A percentile compares a stretch with the other conserved stretches of the same genome.
Conservation (phyloP, 2,329 filamentous ascomycete genomes). For the Teratosphaeria pseudoeucalypti region DNA sequence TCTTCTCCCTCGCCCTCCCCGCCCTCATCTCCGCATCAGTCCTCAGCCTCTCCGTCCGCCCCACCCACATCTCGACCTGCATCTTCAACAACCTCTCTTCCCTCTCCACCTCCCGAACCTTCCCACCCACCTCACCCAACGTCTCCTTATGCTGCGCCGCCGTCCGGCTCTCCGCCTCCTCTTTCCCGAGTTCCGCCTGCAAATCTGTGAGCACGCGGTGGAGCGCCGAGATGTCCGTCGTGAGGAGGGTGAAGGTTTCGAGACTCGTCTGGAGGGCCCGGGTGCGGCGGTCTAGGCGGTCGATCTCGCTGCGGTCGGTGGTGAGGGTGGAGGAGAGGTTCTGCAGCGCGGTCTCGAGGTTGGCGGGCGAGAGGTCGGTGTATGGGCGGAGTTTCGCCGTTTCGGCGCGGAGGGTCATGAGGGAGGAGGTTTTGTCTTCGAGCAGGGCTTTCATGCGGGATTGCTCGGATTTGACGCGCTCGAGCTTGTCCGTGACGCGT, state of each 20-base stretch:
- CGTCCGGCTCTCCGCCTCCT: slow-evolving; percentile 78
- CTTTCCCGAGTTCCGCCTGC: slow-evolving; percentile 69
- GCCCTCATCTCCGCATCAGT: slow-evolving; percentile 74
- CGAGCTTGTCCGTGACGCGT: slow-evolving; percentile 68
- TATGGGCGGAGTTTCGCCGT: slow-evolving; percentile 85
- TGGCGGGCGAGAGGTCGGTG: slow-evolving; percentile 75
- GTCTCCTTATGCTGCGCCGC: slow-evolving; percentile 77
- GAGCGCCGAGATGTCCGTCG: slow-evolving; percentile 75
- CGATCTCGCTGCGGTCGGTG: slow-evolving; percentile 73
- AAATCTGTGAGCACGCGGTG: slow-evolving; percentile 87
- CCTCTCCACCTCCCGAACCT: slow-evolving; percentile 82
- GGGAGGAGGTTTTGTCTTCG: slow-evolving; percentile 61
- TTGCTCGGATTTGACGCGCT: slow-evolving; percentile 74
- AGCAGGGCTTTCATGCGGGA: slow-evolving; percentile 60
- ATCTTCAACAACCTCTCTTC: slow-evolving; percentile 74
- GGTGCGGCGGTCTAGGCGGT: slow-evolving; percentile 75
- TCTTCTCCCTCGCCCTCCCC: slow-evolving; percentile 68
- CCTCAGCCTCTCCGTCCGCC: slow-evolving; percentile 74
- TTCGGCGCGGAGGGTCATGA: slow-evolving; percentile 67
- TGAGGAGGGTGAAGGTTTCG: slow-evolving; percentile 78
- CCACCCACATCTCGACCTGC: slow-evolving; percentile 75
- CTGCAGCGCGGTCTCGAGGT: slow-evolving; percentile 68
- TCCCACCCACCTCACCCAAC: slow-evolving; percentile 77
- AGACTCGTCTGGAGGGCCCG: slow-evolving; percentile 83
- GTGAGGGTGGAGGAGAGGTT: slow-evolving; percentile 72